Base-by-base conservation (phyloP, 805 yeast genomes). In the Saturnispora halmiae region DNA sequence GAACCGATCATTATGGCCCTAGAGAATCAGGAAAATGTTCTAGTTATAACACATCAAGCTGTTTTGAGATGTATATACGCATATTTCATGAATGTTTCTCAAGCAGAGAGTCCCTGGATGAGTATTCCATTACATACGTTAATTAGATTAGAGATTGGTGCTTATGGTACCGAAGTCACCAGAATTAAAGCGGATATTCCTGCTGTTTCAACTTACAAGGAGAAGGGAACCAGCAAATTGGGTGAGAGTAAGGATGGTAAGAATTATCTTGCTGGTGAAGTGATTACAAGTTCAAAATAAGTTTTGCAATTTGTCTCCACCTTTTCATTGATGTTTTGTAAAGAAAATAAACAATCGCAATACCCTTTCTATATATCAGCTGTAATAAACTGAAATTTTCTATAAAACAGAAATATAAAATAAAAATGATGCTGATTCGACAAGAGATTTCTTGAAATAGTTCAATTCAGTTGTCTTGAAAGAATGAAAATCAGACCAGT, bases 1-100 rank as follows among this genome's bases (percentile, higher is more conserved):
- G 99, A 92, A 59, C 99, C 99, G 4, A 87, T 92, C 50, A 92
- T 92, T 46, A 92, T 92, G 98, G 98, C 92, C 61, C 71, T 92
- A 49, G 99, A 92, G 64, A 79, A 96, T 45, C 97, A 90, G 63
- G 97, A 92, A 53, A 88, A 92, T 59, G 87, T 92, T 38, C 69
- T 92, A 57, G 90, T 92, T 45, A 92, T 92, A 32, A 92, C 98
- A 3, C 99, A 92, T 60, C 99, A 92, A 63, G 97, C 97, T 0
- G 97, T 92, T 9, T 68, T 92, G 49, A 74, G 99, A 54, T 92
- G 99, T 58, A 79, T 92, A 39, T 92, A 92, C 61, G 97, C 98
- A 6, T 92, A 92, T 61, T 92, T 88, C 58, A 92, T 92, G 97
- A 90, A 92, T 58, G 94, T 92, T 15, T 96, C 96, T 4, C 97